Percentiles rank a stretch among this genome's conserved stretches.
Conservation (phyloP, 306 rosid species). For the Sechiopsis laciniata region DNA sequence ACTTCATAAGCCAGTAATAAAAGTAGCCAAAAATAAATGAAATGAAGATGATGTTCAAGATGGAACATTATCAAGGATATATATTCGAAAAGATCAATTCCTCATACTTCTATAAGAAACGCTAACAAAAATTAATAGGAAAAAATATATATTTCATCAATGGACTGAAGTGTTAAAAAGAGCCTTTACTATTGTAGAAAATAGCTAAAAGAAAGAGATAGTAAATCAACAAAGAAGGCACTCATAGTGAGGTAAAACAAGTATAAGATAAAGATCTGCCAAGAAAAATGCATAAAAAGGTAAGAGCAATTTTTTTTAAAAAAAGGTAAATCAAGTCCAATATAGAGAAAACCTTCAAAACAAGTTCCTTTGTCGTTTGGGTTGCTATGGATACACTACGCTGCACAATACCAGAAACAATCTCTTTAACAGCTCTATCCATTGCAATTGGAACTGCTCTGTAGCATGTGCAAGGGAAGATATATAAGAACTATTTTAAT, state of each 20-base stretch:
- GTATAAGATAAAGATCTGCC: no score
- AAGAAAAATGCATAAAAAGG: not conserved
- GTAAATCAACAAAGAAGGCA: no score
- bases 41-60: not conserved
- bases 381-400: conserved; percentile 98
- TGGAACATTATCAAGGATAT: not conserved
- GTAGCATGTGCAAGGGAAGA: conserved; percentile 22
- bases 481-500: conserved; percentile 21
- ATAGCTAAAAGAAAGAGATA: no score
- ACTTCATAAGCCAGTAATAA: not conserved
- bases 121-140: no score
- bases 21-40: not conserved
- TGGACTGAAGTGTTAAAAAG: no score
- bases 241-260: no score
- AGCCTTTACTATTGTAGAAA: no score
- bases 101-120: not conserved
- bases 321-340: not conserved
- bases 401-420: conserved; percentile 76
- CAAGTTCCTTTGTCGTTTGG: conserved; percentile 96
- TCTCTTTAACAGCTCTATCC: conserved; percentile 94
- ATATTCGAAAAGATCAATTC: not conserved
- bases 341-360: conserved; percentile 62
- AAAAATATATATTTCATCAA: no score
- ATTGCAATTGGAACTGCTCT: conserved; percentile 87
- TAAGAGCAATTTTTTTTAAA: not conserved